A percentile compares a stretch with the other conserved stretches of the same genome.
Conservation (phyloP, 129 eudicot genomes). For the Lonicera japonica region DNA sequence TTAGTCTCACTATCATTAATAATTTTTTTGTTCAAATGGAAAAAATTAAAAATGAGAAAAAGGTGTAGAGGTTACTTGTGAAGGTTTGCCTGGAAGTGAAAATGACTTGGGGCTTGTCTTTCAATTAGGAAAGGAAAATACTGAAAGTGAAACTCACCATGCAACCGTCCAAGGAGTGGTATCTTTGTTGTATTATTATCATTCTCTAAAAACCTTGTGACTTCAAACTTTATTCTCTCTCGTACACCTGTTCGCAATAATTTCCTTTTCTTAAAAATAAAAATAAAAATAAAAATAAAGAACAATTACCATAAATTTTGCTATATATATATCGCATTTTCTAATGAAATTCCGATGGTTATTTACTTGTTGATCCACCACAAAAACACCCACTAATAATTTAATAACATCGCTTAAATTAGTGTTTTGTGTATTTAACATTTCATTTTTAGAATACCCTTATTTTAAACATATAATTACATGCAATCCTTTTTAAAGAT, state of each 20-base stretch:
- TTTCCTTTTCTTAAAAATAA: not conserved
- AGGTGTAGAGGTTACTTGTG: constrained; percentile 10
- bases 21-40: not conserved
- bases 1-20: not conserved
- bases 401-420: too few species aligned
- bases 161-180: not conserved
- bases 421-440: too few species aligned
- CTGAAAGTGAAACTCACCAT: constrained; percentile 4
- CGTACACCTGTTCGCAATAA: not conserved
- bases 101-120: not conserved
- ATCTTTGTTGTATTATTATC: constrained; percentile 1
- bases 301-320: too few species aligned
- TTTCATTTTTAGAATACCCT: too few species aligned
- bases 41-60: not conserved
- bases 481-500: too few species aligned
- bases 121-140: constrained; percentile 11
- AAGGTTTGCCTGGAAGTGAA: constrained; percentile 12
- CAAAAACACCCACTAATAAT: too few species aligned
- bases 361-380: too few species aligned
- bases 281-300: too few species aligned
- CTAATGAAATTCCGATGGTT: too few species aligned
- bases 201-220: not conserved
- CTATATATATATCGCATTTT: too few species aligned
- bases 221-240: not conserved
- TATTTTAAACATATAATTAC: too few species aligned